phyloP scores from a whole-genome alignment of 2,329 filamentous ascomycete genomes.

The Talaromyces pinophilus region DNA sequence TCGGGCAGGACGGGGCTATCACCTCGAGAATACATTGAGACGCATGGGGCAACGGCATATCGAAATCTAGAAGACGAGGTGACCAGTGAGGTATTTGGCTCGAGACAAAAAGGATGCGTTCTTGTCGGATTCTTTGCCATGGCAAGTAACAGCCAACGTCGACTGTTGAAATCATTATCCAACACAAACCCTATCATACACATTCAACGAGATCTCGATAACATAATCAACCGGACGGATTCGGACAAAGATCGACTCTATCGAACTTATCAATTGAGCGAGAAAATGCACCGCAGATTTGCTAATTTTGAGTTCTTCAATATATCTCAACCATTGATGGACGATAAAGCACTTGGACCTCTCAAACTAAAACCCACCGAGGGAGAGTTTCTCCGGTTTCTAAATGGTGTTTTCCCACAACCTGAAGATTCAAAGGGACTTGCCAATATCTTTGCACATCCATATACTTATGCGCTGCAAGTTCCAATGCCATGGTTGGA shows the following conservation, averaged over 20 bases:
- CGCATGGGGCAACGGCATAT: conserved; percentile 63
- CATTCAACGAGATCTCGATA: conserved; percentile 64
- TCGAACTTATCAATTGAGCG: conserved; percentile 56
- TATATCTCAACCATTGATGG: conserved; percentile 58
- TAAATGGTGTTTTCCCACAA: conserved; percentile 59
- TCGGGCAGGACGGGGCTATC: conserved; percentile 64
- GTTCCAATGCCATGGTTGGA: conserved; percentile 61
- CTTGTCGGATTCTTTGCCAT: conserved; percentile 71
- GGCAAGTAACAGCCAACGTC: conserved; percentile 60
- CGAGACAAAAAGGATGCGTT: conserved; percentile 63
- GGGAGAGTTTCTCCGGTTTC: conserved; percentile 68
- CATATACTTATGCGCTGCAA: conserved; percentile 68
- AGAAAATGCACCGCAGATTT: conserved; percentile 61
- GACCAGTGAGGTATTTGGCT: conserved; percentile 60
- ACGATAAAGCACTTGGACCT: conserved; percentile 38
- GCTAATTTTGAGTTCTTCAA: conserved; percentile 79
- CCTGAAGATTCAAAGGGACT: conserved; percentile 55
- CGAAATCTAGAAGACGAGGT: conserved; percentile 64
- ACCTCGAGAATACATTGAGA: conserved; percentile 63
- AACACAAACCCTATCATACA: conserved; percentile 70
- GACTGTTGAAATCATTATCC: conserved; percentile 62
- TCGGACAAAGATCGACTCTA: conserved; percentile 60
- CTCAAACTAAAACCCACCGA: conserved; percentile 68
- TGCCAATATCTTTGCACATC: conserved; percentile 53
- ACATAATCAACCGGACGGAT: conserved; percentile 59